Evolutionary conservation across 768 basidiomycete genomes (phyloP).

Genomic region (Mycena pura): DNA sequence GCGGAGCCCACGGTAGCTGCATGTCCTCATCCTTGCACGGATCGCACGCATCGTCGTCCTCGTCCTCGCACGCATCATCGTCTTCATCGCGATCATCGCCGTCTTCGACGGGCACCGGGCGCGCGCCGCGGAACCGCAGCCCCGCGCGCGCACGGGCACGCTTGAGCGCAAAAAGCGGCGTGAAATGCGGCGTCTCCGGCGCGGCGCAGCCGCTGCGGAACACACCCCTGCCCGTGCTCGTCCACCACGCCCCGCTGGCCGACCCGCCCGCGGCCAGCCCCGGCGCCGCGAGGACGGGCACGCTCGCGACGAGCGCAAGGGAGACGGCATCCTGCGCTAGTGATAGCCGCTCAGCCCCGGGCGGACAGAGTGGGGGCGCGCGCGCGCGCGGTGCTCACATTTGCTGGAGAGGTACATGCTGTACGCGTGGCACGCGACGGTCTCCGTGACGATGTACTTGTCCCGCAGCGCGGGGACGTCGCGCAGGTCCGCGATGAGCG

Average conservation of each 20-base stretch:
- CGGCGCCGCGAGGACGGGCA: neutral
- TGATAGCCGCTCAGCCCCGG: too few relatives aligned
- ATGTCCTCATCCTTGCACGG: neutral
- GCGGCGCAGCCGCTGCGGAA: conserved; percentile 4
- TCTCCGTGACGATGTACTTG: conserved; percentile 42
- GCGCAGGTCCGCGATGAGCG: conserved; percentile 34
- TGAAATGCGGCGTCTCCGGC: neutral
- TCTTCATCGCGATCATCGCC: neutral
- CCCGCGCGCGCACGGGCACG: neutral
- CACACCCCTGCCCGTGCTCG: neutral
- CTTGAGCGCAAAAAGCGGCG: conserved; percentile 6
- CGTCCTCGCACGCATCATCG: neutral
- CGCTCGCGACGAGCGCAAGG: neutral
- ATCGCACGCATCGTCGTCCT: too few relatives aligned
- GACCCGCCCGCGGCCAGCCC: conserved; percentile 5
- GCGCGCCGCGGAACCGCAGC: neutral
- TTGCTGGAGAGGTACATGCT: conserved; percentile 36
- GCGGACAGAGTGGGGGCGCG: too few relatives aligned
- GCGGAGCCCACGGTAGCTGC: neutral
- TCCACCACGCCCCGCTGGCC: neutral
- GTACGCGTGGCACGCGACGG: conserved; percentile 39
- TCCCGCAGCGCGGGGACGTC: conserved; percentile 30
- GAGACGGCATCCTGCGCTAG: conserved; percentile 11
- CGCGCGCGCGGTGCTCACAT: too few relatives aligned
- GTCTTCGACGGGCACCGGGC: neutral